Conservation (phyloP, 106 monocot species). For the Acanthochlamys bracteata region DNA sequence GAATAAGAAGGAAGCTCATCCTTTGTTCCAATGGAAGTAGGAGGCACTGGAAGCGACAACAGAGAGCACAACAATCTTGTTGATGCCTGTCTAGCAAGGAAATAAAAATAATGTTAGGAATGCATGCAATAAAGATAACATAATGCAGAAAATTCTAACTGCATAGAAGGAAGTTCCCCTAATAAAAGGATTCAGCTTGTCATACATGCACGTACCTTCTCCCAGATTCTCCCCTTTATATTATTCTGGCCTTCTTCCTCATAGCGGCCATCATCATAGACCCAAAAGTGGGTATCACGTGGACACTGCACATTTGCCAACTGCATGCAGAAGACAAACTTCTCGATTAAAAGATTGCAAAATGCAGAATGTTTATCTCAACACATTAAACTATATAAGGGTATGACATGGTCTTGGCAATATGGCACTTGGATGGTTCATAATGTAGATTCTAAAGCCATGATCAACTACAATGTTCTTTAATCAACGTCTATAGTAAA, state of each 20-base stretch:
- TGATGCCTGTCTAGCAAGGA: slow-evolving; percentile 39
- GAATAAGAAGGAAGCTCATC: slow-evolving; percentile 45
- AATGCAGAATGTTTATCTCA: no score
- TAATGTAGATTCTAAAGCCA: no score
- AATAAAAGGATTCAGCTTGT: background rate
- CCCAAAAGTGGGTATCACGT: slow-evolving; percentile 92
- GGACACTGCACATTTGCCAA: slow-evolving; percentile 86
- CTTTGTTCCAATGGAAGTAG: slow-evolving; percentile 24
- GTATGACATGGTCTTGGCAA: no score
- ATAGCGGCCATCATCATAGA: slow-evolving; percentile 88
- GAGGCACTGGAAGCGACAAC: slow-evolving; percentile 78
- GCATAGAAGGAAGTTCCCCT: background rate
- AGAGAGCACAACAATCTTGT: slow-evolving; percentile 62
- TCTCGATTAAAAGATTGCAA: no score
- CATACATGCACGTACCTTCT: slow-evolving; percentile 42
- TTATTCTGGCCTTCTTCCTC: slow-evolving; percentile 94
- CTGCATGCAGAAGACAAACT: slow-evolving; percentile 22
- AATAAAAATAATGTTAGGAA: background rate
- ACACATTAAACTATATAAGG: no score
- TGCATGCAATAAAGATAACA: background rate
- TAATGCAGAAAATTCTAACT: background rate
- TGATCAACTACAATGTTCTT: no score
- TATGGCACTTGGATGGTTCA: no score
- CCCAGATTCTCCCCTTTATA: slow-evolving; percentile 88
- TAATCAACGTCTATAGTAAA: background rate